phyloP scores from a whole-genome alignment of 192 early-diverging fungal genomes.

The Rhizophlyctis rosea region DNA sequence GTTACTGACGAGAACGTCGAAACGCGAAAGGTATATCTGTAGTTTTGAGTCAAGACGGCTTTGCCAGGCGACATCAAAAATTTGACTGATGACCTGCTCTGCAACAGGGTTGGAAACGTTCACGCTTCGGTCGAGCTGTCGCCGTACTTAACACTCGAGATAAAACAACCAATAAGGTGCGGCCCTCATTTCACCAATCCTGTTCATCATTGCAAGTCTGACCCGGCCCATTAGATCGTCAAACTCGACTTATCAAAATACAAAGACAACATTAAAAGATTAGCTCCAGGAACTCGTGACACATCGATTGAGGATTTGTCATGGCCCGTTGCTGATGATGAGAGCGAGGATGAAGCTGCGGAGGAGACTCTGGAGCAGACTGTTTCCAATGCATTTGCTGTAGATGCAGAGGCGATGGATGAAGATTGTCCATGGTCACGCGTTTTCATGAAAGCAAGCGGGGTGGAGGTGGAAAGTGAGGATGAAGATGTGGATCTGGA shows the following conservation, averaged over 20 bases:
- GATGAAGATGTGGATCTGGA: slow-evolving; percentile 10
- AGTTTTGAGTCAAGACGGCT: too few relatives aligned
- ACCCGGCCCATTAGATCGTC: slow-evolving; percentile 40
- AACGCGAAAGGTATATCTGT: slow-evolving; percentile 38
- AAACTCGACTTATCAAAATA: slow-evolving; percentile 66
- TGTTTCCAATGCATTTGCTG: slow-evolving; percentile 11
- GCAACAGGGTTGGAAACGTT: slow-evolving; percentile 67
- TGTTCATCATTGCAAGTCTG: too few relatives aligned
- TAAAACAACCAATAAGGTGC: slow-evolving; percentile 47
- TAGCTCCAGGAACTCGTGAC: slow-evolving; percentile 41
- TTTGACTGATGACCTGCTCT: too few relatives aligned
- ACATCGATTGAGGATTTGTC: slow-evolving; percentile 14
- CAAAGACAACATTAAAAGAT: slow-evolving; percentile 61
- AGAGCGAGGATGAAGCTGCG: background rate
- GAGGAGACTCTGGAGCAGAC: too few relatives aligned
- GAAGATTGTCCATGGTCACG: background rate
- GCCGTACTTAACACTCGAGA: slow-evolving; percentile 58
- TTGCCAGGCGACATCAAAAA: too few relatives aligned
- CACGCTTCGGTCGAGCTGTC: slow-evolving; percentile 69
- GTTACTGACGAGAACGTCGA: slow-evolving; percentile 69
- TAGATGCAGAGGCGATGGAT: slow-evolving; percentile 14
- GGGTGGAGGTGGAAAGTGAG: slow-evolving; percentile 7
- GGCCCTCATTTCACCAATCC: background rate
- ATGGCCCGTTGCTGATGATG: slow-evolving; percentile 4
- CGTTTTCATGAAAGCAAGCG: background rate